Base-by-base conservation (phyloP, 2,329 filamentous ascomycete species). In the Ceratocystis eucalypticola region DNA sequence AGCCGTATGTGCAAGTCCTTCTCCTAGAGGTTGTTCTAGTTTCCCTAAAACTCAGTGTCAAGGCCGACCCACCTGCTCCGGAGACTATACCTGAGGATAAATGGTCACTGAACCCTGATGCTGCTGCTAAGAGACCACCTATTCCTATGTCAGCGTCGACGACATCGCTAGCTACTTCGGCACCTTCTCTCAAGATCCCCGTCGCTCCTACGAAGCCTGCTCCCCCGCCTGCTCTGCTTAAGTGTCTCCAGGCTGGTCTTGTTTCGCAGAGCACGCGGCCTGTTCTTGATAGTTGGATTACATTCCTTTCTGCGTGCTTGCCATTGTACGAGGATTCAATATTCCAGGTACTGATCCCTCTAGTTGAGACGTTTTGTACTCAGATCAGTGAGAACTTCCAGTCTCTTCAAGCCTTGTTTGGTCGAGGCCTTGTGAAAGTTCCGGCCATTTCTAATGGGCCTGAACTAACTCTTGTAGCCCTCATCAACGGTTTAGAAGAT, bases 401-500 rank as follows among this genome's bases (percentile, higher is more conserved):
- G 25, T 83, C 84, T 59, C 79, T 97, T 5, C 85, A 88, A 70
- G 76, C 75, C 8, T 84, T 85, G 0, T 93, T 92, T 71, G 69
- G 70, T 3, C 71, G 70, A 15, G 66, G 66, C 53, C 66, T 65
- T 66, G 80, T 77, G n/a, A 30, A 67, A 5, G 53, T 65, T 20
- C 63, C 67, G 28, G 61, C 62, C 33, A 62, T 65, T 7, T 66
- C 67, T 12, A 68, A 65, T 28, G 69, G 69, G 62, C 89, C 83
- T 5, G 91, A 90, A 75, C 83, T 88, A 0, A 89, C 88, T 0
- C 76, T 93, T 0, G 90, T 95, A 61, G 87, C 88, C n/a, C 79
- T 99, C 1, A 80, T 99, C n/a, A 93, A 95, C 70, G 94, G 91
- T 0, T 80, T 99, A 1, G 94, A 99, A 75, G 91, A 95, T 71